These are phyloP conservation scores for Neurospora sublineolata DNA, from an alignment of 495 filamentous ascomycete species.

Conservation along the genomic window DNA sequence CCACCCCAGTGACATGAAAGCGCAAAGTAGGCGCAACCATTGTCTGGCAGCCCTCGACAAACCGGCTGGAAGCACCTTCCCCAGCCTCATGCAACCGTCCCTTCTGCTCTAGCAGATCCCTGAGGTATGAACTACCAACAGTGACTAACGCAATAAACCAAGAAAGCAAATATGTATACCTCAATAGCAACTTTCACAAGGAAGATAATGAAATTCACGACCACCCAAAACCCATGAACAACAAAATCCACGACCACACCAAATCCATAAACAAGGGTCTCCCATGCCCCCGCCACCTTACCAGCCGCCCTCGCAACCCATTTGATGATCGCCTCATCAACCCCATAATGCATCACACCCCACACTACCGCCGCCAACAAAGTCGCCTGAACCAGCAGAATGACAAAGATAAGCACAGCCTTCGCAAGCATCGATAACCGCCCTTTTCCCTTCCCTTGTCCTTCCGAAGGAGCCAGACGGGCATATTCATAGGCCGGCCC, in stretches of 20 bases:
- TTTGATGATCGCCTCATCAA: background rate
- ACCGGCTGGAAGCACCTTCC: too few species aligned
- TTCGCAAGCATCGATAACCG: background rate
- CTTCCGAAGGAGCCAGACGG: background rate
- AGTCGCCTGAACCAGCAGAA: background rate
- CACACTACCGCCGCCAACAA: background rate
- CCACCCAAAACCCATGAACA: too few species aligned
- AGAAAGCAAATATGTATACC: too few species aligned
- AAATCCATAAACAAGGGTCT: background rate
- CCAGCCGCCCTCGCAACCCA: background rate
- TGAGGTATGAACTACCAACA: too few species aligned
- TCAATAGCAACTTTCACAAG: too few species aligned
- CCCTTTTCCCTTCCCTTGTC: background rate
- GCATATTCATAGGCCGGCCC: background rate
- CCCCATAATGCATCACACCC: background rate
- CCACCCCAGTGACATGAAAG: too few species aligned
- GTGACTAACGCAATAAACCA: too few species aligned
- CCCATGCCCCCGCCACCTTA: background rate
- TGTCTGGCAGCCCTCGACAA: too few species aligned
- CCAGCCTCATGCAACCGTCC: too few species aligned
- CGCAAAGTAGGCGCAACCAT: too few species aligned
- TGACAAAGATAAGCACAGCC: background rate
- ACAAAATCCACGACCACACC: background rate
- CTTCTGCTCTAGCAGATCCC: too few species aligned
- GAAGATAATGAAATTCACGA: too few species aligned